These are phyloP conservation scores for Hypoxylon lienhwacheense DNA, from an alignment of 495 filamentous ascomycete genomes.

Conservation along the genomic window DNA sequence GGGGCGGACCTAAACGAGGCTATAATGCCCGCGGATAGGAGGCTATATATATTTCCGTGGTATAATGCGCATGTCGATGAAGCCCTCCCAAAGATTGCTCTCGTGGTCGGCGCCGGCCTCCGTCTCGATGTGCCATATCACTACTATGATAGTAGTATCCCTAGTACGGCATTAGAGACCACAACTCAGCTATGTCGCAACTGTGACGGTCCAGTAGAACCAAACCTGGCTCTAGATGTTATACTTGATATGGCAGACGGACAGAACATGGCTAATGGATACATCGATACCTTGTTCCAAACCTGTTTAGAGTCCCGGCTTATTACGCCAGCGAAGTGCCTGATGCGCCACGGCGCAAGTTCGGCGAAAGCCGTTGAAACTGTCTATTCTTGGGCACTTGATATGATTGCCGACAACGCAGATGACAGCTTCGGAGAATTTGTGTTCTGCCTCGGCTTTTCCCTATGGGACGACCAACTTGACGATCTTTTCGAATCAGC, in stretches of 20 bases:
- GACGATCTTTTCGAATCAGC: background rate
- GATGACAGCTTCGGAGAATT: background rate
- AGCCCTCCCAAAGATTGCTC: background rate
- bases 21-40: slow-evolving; percentile 1
- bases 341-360: slow-evolving; percentile 11
- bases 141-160: background rate
- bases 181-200: too few species aligned
- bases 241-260: background rate
- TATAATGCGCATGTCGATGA: too few species aligned
- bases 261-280: background rate
- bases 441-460: slow-evolving; percentile 11
- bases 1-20: background rate
- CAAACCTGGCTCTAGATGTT: background rate
- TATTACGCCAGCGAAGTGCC: background rate
- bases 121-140: slow-evolving; percentile 7
- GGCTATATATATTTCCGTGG: too few species aligned
- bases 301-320: background rate
- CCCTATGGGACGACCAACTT: background rate
- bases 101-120: slow-evolving; percentile 13
- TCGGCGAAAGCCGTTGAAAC: background rate
- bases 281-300: slow-evolving; percentile 14
- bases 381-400: slow-evolving; percentile 1
- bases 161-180: slow-evolving; percentile 1
- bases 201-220: background rate
- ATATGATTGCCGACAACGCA: background rate